These are phyloP conservation scores for Pestalotiopsis fici DNA, from an alignment of 2,329 filamentous ascomycete species.

Conservation along the genomic window DNA sequence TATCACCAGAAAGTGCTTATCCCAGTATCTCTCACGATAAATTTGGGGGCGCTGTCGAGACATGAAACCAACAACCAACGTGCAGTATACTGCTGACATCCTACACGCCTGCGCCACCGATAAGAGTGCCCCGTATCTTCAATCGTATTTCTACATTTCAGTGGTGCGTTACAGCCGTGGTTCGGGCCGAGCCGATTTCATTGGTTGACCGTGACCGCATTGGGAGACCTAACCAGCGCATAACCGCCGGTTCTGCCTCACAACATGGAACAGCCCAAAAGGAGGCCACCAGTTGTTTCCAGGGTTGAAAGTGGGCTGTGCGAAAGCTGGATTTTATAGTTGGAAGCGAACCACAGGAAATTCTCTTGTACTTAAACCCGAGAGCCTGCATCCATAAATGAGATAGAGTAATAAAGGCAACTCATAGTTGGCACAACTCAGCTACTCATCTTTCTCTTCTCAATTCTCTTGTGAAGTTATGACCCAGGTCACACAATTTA, in stretches of 20 bases:
- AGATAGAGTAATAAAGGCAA: too few species aligned
- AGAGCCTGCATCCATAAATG: too few species aligned
- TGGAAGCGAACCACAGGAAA: neutral
- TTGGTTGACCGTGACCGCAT: neutral
- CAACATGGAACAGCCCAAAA: neutral
- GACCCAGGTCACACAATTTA: neutral
- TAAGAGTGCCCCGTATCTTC: neutral
- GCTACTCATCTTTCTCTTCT: neutral
- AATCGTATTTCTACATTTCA: too few species aligned
- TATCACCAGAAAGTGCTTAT: neutral
- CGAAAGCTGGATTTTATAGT: neutral
- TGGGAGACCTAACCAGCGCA: neutral
- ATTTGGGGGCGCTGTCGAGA: neutral
- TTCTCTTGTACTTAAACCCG: neutral
- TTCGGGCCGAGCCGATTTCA: neutral
- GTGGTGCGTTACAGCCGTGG: neutral
- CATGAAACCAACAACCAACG: neutral
- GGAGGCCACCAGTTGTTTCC: neutral
- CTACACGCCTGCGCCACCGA: neutral
- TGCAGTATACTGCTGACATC: neutral
- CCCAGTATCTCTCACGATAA: neutral
- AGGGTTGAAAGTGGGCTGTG: neutral
- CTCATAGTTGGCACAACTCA: neutral
- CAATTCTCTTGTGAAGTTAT: neutral
- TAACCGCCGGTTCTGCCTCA: slow-evolving; percentile 5